Conservation (phyloP, 495 filamentous ascomycete genomes). For the Talaromyces proteolyticus region DNA sequence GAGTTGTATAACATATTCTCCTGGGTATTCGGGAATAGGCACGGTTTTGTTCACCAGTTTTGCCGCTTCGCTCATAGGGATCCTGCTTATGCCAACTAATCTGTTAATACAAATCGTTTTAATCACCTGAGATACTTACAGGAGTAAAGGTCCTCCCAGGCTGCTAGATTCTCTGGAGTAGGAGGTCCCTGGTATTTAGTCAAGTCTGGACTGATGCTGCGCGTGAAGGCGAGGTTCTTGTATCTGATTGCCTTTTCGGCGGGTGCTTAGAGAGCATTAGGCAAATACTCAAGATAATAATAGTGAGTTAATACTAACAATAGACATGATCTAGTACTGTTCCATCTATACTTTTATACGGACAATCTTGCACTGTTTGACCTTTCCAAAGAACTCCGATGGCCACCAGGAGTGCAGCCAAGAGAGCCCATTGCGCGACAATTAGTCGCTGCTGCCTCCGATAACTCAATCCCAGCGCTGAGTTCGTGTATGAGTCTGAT, state of each 20-base stretch:
- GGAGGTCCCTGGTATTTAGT: constrained; percentile 10
- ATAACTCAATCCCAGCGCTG: background rate
- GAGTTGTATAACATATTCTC: constrained; percentile 12
- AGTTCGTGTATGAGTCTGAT: background rate
- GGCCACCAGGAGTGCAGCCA: background rate
- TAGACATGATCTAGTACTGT: background rate
- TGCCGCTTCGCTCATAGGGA: constrained; percentile 8
- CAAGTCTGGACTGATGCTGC: constrained; percentile 1
- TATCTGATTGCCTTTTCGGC: constrained; percentile 5
- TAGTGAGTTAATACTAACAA: background rate
- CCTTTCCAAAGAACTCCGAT: background rate
- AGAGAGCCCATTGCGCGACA: background rate
- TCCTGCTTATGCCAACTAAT: background rate
- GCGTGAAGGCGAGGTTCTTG: constrained; percentile 2
- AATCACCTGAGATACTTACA: constrained; percentile 5
- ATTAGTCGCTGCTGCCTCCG: constrained; percentile 1
- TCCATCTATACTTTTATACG: background rate
- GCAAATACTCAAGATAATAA: background rate
- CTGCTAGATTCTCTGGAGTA: constrained; percentile 7
- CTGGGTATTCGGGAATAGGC: constrained; percentile 8
- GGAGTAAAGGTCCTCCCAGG: constrained; percentile 13
- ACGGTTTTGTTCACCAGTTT: constrained; percentile 10
- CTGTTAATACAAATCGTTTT: background rate
- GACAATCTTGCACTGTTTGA: constrained; percentile 1
- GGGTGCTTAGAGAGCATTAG: background rate